A percentile compares a stretch with the other conserved stretches of the same genome.
Evolutionary conservation across 352 stramenopile species (phyloP).

Genomic region (Globisporangium nodosum): DNA sequence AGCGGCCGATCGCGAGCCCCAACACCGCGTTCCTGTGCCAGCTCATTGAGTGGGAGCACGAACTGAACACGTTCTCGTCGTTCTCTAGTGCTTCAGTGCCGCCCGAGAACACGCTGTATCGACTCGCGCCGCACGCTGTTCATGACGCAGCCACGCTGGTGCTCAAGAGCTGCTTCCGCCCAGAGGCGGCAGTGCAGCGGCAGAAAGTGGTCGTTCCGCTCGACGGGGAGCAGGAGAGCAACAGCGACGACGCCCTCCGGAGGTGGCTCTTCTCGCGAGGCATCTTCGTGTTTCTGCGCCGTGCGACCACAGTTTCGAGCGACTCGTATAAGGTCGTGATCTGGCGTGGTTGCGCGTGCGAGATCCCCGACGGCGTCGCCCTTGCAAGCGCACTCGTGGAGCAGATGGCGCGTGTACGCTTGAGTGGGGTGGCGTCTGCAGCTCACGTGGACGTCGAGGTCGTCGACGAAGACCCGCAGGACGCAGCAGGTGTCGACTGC

Average conservation of each 20-base stretch:
- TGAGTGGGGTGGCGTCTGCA: background rate
- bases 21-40: slow-evolving; percentile 67
- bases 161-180: slow-evolving; percentile 39
- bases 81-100: background rate
- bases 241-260: background rate
- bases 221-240: background rate
- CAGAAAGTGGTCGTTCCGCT: slow-evolving; percentile 3
- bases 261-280: slow-evolving; percentile 29
- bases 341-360: slow-evolving; percentile 31
- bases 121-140: slow-evolving; percentile 35
- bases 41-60: slow-evolving; percentile 57
- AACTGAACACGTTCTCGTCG: slow-evolving; percentile 14
- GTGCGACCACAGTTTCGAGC: background rate
- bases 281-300: slow-evolving; percentile 38
- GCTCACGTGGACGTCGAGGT: background rate
- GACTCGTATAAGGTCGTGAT: slow-evolving; percentile 20
- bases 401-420: slow-evolving; percentile 22
- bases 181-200: slow-evolving; percentile 7
- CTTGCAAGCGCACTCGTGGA: slow-evolving; percentile 14
- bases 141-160: slow-evolving; percentile 41
- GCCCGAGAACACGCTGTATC: slow-evolving; percentile 25
- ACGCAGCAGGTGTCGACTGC: slow-evolving; percentile 7
- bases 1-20: slow-evolving; percentile 47
- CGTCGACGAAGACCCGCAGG: background rate
- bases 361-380: slow-evolving; percentile 18